Conservation (phyloP, 768 basidiomycete species). For the Tricholoma sp. region DNA sequence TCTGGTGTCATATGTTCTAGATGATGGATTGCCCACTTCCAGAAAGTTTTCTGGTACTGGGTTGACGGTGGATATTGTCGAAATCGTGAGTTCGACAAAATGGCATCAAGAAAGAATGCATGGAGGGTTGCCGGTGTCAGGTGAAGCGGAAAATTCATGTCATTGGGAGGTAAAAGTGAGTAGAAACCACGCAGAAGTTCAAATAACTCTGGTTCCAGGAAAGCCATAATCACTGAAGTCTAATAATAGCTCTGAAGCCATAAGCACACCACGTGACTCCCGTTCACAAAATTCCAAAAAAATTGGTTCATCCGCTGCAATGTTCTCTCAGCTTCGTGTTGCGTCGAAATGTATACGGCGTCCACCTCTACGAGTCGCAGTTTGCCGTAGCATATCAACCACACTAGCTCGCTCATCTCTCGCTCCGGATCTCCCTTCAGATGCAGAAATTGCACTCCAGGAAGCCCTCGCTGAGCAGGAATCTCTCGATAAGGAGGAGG, state of each 20-base stretch:
- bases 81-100: constrained; percentile 53
- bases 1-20: constrained; percentile 42
- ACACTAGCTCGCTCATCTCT: constrained; percentile 20
- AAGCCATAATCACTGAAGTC: no score
- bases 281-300: constrained; percentile 24
- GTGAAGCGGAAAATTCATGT: constrained; percentile 35
- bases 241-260: no score
- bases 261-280: constrained; percentile 26
- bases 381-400: constrained; percentile 22
- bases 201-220: constrained; percentile 31
- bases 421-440: constrained; percentile 23
- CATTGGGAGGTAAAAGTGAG: constrained; percentile 41
- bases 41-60: constrained; percentile 60
- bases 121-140: constrained; percentile 40
- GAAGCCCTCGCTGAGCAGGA: constrained; percentile 13
- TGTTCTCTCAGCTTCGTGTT: constrained; percentile 31
- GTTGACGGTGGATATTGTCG: constrained; percentile 54
- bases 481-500: constrained; percentile 11
- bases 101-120: constrained; percentile 43
- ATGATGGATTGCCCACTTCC: constrained; percentile 62
- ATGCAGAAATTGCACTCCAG: constrained; percentile 14
- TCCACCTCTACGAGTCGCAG: constrained; percentile 17
- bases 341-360: constrained; percentile 23
- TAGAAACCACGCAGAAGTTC: constrained; percentile 48
- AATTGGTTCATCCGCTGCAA: constrained; percentile 19